phyloP scores from a whole-genome alignment of 2,329 filamentous ascomycete genomes.

The Aspergillus jensenii region DNA sequence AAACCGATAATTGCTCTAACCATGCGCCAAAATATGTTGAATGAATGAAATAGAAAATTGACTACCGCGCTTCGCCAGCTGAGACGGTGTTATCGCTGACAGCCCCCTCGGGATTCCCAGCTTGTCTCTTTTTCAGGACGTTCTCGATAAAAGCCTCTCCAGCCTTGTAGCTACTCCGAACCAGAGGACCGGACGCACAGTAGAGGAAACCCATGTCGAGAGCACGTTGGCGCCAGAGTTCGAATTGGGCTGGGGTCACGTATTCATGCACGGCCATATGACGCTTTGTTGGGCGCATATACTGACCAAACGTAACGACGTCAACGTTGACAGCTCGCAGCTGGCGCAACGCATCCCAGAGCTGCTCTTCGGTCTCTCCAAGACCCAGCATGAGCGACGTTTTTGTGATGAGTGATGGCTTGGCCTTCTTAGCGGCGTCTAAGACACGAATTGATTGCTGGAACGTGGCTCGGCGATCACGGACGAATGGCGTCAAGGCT shows the following conservation, averaged over 20 bases:
- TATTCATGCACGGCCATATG: conserved; percentile 98
- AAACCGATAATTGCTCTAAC: conserved; percentile 4
- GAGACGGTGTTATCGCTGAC: conserved; percentile 26
- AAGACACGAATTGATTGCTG: conserved; percentile 79
- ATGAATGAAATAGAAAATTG: background rate
- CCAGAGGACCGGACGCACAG: conserved; percentile 88
- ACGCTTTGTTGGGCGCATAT: conserved; percentile 97
- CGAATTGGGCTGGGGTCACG: conserved; percentile 86
- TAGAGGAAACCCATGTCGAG: conserved; percentile 96
- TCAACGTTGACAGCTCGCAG: conserved; percentile 80
- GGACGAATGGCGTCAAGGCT: conserved; percentile 81
- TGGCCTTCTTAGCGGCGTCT: conserved; percentile 74
- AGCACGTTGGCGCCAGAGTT: conserved; percentile 84
- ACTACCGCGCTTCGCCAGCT: conserved; percentile 30
- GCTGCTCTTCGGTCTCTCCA: conserved; percentile 84
- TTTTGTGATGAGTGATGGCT: conserved; percentile 86
- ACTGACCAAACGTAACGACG: conserved; percentile 98
- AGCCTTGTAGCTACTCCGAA: conserved; percentile 95
- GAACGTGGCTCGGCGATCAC: conserved; percentile 88
- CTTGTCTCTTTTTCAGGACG: conserved; percentile 76
- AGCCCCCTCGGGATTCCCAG: conserved; percentile 24
- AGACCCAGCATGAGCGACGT: conserved; percentile 96
- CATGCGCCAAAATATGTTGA: conserved; percentile 14
- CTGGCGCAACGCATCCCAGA: conserved; percentile 76
- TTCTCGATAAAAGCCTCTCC: conserved; percentile 99